Percentiles rank a stretch among this genome's conserved stretches.
phyloP scores from a whole-genome alignment of 2,329 filamentous ascomycete species.

The Aspergillus quadrilineatus region DNA sequence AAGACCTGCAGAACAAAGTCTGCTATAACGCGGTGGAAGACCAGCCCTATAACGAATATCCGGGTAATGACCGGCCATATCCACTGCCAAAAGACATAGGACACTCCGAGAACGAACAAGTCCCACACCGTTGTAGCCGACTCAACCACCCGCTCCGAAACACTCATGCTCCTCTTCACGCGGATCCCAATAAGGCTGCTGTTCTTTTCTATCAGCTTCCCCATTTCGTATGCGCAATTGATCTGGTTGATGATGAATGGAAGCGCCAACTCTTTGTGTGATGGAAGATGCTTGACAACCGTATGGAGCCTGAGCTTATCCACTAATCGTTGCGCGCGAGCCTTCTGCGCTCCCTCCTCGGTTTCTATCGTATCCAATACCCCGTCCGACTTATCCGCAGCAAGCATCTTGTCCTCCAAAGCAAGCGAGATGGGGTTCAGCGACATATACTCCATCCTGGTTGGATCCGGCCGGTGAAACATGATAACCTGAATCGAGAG shows the following conservation, averaged over 20 bases:
- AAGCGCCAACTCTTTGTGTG: conserved; percentile 78
- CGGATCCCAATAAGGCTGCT: conserved; percentile 79
- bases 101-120: conserved; percentile 66
- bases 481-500: conserved; percentile 82
- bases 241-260: conserved; percentile 85
- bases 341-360: conserved; percentile 68
- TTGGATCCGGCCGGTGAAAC: conserved; percentile 81
- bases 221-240: conserved; percentile 92
- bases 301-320: conserved; percentile 88
- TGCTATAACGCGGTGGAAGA: conserved; percentile 75
- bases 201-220: conserved; percentile 83
- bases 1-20: conserved; percentile 76
- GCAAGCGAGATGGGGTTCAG: conserved; percentile 84
- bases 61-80: conserved; percentile 73
- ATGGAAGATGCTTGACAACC: conserved; percentile 72
- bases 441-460: conserved; percentile 94
- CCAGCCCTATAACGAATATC: conserved; percentile 72
- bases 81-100: conserved; percentile 70
- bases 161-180: conserved; percentile 80
- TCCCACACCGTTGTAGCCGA: conserved; percentile 85
- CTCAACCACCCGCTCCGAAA: conserved; percentile 90
- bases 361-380: conserved; percentile 62
- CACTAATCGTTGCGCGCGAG: conserved; percentile 65
- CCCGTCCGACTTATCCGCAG: conserved; percentile 30
- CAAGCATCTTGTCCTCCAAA: conserved; percentile 67